Base-by-base conservation (phyloP, 768 basidiomycete species). In the Porpolomopsis calyptriformis region DNA sequence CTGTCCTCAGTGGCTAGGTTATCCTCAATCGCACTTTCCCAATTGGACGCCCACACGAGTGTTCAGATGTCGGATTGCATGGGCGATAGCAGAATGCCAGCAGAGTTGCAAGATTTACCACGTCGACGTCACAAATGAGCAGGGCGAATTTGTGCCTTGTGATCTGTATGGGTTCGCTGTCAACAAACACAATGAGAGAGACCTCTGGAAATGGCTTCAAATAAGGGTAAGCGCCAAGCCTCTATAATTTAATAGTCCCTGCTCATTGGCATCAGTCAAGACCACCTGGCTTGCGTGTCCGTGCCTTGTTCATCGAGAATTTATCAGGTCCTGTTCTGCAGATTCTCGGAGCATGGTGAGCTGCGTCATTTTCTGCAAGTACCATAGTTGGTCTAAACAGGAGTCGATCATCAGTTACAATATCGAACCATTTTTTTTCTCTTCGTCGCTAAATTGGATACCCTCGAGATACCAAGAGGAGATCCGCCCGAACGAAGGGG, bases 371-470 rank as follows among this genome's bases (percentile, higher is more conserved):
- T 9, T 36, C 8, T 11, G 19, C 41, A 22, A 19, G 16, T 23
- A 40, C 48, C 31, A 49, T 24, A 14, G n/a, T 29, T 9, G 16
- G 3, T 19, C 11, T 2, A 41, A 24, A 2, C 41, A 4, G 12
- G 9, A 10, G 18, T 12, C 26, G 9, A 11, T 23, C n/a, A n/a
- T 4, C 34, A 71, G 70, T 35, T 70, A 64, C 40, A 53, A 64
- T 43, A 61, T 70, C 22, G 68, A 71, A 46, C 68, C 70, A 0
- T 69, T 71, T 51, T 71, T 68, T 54, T 71, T 68, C 44, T 64
- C 68, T 11, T 69, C 66, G 0, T 69, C 70, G 0, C 46, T 66
- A 14, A 67, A 68, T 46, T 64, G 65, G 60, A 69, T 69, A 38
- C 68, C 69, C 1, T 64, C 67, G 0, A 64, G 68, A 24, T 71